Percentiles rank a stretch among this genome's conserved stretches.
phyloP scores from a whole-genome alignment of 1,139 yeast species.

The Kodamaea sp. region DNA sequence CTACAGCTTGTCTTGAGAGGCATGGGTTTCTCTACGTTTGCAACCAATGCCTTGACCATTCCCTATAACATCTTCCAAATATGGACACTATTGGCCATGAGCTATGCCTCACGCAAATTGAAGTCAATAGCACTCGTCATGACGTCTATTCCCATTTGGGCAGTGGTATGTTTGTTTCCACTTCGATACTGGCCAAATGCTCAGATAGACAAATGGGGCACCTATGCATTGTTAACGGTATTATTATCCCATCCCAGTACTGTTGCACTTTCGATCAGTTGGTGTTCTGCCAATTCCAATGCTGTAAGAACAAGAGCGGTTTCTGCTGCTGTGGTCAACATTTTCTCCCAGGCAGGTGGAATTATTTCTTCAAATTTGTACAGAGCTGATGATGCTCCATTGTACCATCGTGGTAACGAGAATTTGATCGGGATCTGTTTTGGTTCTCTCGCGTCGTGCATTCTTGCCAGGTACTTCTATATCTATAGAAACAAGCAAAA shows the following conservation, averaged over 20 bases:
- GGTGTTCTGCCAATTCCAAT: conserved; percentile 18
- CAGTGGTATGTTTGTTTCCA: conserved; percentile 11
- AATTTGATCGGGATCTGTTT: conserved; percentile 14
- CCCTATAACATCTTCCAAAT: conserved; percentile 17
- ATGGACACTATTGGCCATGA: conserved; percentile 13
- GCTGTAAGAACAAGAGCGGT: conserved; percentile 18
- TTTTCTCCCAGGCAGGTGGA: conserved; percentile 15
- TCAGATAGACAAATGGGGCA: conserved; percentile 20
- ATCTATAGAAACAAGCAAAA: conserved; percentile 45
- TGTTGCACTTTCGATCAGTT: conserved; percentile 14
- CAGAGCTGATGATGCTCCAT: conserved; percentile 14
- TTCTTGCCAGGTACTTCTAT: conserved; percentile 37
- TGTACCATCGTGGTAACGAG: conserved; percentile 15
- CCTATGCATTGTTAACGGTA: conserved; percentile 18
- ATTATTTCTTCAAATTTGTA: conserved; percentile 16
- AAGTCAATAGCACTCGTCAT: conserved; percentile 15
- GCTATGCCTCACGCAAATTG: conserved; percentile 11
- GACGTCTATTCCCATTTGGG: conserved; percentile 13
- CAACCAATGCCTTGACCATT: conserved; percentile 21
- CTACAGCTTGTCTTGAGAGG: conserved; percentile 15
- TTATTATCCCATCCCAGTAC: conserved; percentile 13
- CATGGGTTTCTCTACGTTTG: conserved; percentile 20
- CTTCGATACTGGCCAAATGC: conserved; percentile 19
- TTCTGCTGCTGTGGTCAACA: conserved; percentile 18
- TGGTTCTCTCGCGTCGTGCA: conserved; percentile 11